Percentiles rank a stretch among this genome's conserved stretches.
Evolutionary conservation across 306 rosid species (phyloP).

Genomic region (Prunus padus): DNA sequence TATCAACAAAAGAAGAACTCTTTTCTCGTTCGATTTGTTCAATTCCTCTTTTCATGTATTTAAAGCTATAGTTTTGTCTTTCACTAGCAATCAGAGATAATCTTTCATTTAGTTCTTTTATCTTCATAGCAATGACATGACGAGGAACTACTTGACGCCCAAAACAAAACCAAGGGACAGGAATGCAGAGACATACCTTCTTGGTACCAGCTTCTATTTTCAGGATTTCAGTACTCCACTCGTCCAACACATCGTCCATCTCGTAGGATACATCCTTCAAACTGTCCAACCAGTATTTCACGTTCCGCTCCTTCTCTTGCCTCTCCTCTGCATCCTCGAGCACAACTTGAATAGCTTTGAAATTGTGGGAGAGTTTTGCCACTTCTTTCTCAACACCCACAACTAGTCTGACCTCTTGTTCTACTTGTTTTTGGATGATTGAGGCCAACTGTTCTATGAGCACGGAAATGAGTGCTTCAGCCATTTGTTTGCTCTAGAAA

Average conservation of each 20-base stretch:
- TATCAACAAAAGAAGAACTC: slow-evolving; percentile 13
- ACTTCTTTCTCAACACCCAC: slow-evolving; percentile 10
- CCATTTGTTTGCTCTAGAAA: background rate
- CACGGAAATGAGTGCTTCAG: slow-evolving; percentile 7
- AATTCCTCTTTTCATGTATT: too few species aligned
- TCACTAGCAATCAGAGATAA: background rate
- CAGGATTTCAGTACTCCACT: slow-evolving; percentile 20
- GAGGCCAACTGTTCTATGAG: slow-evolving; percentile 10
- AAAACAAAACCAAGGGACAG: background rate
- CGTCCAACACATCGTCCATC: background rate
- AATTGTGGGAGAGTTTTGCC: background rate
- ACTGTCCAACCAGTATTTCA: background rate
- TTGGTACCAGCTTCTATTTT: background rate
- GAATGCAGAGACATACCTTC: slow-evolving; percentile 12
- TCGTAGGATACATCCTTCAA: background rate
- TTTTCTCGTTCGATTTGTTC: background rate
- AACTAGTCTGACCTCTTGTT: background rate
- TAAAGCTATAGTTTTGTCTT: background rate
- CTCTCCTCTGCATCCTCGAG: slow-evolving; percentile 19
- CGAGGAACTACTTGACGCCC: background rate
- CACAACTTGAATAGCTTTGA: background rate
- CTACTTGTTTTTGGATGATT: background rate
- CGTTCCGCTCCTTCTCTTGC: background rate
- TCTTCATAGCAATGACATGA: slow-evolving; percentile 6
- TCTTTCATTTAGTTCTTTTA: slow-evolving; percentile 3